Base-by-base conservation (phyloP, 768 basidiomycete genomes). In the Podaxis sp. region DNA sequence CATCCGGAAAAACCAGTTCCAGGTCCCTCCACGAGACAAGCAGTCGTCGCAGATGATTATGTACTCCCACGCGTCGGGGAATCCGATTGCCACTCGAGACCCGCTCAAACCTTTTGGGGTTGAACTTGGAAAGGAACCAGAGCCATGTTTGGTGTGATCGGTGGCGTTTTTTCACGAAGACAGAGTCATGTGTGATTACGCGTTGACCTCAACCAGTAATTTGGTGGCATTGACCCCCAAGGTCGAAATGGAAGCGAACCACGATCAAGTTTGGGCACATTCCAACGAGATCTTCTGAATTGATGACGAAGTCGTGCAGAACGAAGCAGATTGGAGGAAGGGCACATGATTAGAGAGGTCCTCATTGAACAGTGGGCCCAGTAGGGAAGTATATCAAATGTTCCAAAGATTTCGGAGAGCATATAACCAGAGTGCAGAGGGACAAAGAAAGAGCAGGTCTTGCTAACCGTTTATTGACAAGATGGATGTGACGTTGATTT, bases 81-180 rank as follows among this genome's bases (percentile, higher is more conserved):
- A 60, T 38, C 6, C 44, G 11, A 20, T 52, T 28, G 33, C 61
- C 58, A 22, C 46, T 48, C 3, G 69, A 62, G 15, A 67, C 51
- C 68, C 70, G 68, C 50, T 68, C 70, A 24, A 69, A 68, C n/a
- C 33, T 62, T 56, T 55, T 58, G 13, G 69, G 64, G 22, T 56
- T 60, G 38, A 70, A 64, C 26, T 59, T 53, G n/a, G 64, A 65
- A 13, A 69, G 56, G 48, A 69, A 65, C 3, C 24, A 46, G n/a
- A 64, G 36, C 58, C 63, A 67, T 17, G 63, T 66, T 37, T 37
- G 40, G 33, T 63, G 58, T 8, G 63, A 44, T 20, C 28, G 40
- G n/a, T 17, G 22, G 5, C 49, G 28, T 24, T 46, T 24, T 20
- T 66, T 63, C 12, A 55, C 60, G 57, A 61, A 53, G 8, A 68